Conservation (phyloP, 2,329 filamentous ascomycete species). For the Colletotrichum paranaense region DNA sequence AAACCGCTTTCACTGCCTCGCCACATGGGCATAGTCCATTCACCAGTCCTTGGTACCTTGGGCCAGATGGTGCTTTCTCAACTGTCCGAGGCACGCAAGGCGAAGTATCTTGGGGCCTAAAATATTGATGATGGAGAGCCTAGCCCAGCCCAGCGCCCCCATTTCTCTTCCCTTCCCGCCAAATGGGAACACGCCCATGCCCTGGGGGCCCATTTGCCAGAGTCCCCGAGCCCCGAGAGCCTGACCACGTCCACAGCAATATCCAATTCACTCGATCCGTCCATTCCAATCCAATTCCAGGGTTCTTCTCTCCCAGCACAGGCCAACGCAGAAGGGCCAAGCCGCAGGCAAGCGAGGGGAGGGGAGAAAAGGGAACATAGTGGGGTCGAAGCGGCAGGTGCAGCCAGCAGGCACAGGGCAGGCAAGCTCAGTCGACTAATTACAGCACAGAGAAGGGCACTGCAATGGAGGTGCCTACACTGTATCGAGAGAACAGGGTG, state of each 20-base stretch:
- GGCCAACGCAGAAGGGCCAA: not conserved
- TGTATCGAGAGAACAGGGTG: too few relatives aligned
- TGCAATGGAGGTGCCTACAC: not conserved
- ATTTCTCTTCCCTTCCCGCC: slow-evolving; percentile 31
- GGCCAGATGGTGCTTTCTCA: not conserved
- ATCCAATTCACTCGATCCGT: slow-evolving; percentile 9
- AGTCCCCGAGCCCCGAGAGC: slow-evolving; percentile 32
- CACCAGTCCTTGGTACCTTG: not conserved
- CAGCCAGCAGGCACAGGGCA: slow-evolving; percentile 23
- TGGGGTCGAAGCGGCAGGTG: slow-evolving; percentile 31
- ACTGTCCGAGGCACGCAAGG: slow-evolving; percentile 8
- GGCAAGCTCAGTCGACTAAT: not conserved
- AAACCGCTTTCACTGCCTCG: slow-evolving; percentile 6
- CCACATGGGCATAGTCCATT: not conserved
- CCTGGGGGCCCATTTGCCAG: slow-evolving; percentile 9
- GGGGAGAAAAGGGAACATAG: slow-evolving; percentile 18
- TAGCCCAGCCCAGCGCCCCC: slow-evolving; percentile 29
- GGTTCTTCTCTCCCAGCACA: not conserved
- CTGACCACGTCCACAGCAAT: slow-evolving; percentile 6
- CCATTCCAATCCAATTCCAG: not conserved
- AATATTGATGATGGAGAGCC: slow-evolving; percentile 19
- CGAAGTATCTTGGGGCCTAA: slow-evolving; percentile 9
- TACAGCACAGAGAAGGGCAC: not conserved
- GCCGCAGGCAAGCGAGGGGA: not conserved
- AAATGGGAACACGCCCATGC: slow-evolving; percentile 32